Base-by-base conservation (phyloP, 768 basidiomycete genomes). In the Tricholoma sp. region DNA sequence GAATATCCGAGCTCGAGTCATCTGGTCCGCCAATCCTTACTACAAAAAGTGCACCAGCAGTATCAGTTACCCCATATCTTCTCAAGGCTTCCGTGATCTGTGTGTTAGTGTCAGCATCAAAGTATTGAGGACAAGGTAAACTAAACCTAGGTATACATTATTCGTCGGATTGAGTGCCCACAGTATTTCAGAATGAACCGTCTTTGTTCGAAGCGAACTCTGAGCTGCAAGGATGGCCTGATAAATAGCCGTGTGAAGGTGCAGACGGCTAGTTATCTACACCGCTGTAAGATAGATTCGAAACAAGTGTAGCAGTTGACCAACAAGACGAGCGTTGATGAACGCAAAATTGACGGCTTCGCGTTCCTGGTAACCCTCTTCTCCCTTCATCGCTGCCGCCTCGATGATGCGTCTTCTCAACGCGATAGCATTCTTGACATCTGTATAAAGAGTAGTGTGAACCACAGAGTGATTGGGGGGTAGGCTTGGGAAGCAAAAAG, bases 11-110 rank as follows among this genome's bases (percentile, higher is more conserved):
- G 2, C 70, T 58, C 3, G 60, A 45, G 1, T 68, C 43, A 31
- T 73, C 70, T 2, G 78, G 71, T 16, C 75, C 70, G 14, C 72
- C 76, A 29, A 97, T 77, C 11, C 85, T 79, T 12, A 96, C 85
- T 9, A 96, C 83, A 31, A 95, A 65, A 18, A 97, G 76, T 12
- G 85, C 74, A 0, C 75, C 79, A 24, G 82, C 86, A 4, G 69
- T 71, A 41, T 88, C 84, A 0, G 88, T 87, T 5, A 97, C 77
- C 5, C 95, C 95, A 64, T 93, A 96, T 57, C 91, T 83, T 51
- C 84, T 80, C 58, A 98, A 83, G 0, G 89, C 88, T 64, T 98
- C 94, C 2, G 88, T 83, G 53, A 98, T 98, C 92, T 95, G n/a
- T 29, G n/a, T 29, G 24, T 31, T 27, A 56, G 22, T 5, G 46